These are phyloP conservation scores for Exophiala oligosperma DNA, from an alignment of 2,329 filamentous ascomycete genomes.

Conservation along the genomic window DNA sequence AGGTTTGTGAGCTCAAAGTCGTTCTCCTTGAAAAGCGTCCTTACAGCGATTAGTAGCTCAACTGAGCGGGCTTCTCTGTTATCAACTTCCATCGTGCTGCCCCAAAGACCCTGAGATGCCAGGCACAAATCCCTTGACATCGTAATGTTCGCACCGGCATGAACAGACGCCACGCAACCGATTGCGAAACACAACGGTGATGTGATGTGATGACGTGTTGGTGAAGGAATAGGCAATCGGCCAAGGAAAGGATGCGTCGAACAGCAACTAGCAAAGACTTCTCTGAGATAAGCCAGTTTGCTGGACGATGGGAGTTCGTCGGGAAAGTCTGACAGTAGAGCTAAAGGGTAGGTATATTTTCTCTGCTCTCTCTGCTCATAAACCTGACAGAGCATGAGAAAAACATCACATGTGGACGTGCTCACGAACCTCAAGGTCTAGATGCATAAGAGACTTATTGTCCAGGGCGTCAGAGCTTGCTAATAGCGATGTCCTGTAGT, in stretches of 20 bases:
- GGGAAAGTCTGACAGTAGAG: constrained; percentile 3
- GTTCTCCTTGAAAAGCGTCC: background rate
- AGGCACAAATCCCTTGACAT: background rate
- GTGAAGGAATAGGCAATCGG: background rate
- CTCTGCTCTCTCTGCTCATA: too few relatives aligned
- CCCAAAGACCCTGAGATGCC: constrained; percentile 1
- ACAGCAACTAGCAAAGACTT: background rate
- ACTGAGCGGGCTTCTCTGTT: constrained; percentile 11
- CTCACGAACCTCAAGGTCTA: background rate
- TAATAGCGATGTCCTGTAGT: constrained; percentile 3
- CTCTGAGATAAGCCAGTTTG: background rate
- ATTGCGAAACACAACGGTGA: constrained; percentile 3
- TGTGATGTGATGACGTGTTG: background rate
- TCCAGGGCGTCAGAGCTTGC: background rate
- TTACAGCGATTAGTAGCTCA: constrained; percentile 4
- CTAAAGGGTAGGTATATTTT: constrained; percentile 4
- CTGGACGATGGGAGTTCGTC: background rate
- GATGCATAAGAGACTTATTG: background rate
- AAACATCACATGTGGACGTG: too few relatives aligned
- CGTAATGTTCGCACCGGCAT: background rate
- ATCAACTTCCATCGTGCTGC: constrained; percentile 6
- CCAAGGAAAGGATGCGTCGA: constrained; percentile 2
- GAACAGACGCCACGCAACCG: constrained; percentile 3
- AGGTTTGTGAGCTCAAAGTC: too few relatives aligned
- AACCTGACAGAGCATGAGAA: too few relatives aligned